These are phyloP conservation scores for Mrakia gelida DNA, from an alignment of 768 basidiomycete genomes.

Conservation along the genomic window DNA sequence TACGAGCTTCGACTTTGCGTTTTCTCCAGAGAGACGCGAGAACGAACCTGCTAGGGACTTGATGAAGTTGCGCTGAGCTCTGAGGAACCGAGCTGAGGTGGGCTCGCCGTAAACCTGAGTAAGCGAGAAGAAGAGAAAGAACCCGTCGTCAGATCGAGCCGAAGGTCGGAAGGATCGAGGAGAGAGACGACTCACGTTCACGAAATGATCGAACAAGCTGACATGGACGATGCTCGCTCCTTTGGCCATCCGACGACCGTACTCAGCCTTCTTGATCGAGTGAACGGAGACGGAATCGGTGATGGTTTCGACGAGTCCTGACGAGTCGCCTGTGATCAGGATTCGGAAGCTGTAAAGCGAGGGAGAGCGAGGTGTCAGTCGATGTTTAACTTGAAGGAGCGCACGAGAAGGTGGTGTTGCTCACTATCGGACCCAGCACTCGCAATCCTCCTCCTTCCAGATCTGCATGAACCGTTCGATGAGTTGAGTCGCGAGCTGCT, in stretches of 20 bases:
- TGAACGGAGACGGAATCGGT: constrained; percentile 98
- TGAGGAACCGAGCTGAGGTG: constrained; percentile 74
- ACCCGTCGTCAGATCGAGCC: not conserved
- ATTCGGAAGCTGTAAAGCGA: constrained; percentile 73
- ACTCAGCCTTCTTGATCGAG: constrained; percentile 98
- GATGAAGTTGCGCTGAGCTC: constrained; percentile 90
- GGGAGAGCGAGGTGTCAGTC: not conserved
- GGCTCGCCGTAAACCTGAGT: constrained; percentile 87
- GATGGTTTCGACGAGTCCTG: constrained; percentile 95
- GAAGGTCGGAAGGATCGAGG: not conserved
- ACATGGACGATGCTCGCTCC: constrained; percentile 74
- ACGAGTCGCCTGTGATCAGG: constrained; percentile 84
- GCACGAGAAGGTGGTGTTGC: constrained; percentile 30
- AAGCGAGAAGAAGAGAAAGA: constrained; percentile 16
- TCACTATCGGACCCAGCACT: constrained; percentile 88
- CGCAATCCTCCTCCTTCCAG: constrained; percentile 88
- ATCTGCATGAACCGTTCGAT: constrained; percentile 88
- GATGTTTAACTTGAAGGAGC: not conserved
- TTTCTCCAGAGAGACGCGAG: not conserved
- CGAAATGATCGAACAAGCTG: constrained; percentile 86
- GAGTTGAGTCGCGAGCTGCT: constrained; percentile 92
- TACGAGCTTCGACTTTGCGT: too few relatives aligned
- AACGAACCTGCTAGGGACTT: constrained; percentile 73
- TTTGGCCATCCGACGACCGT: constrained; percentile 76
- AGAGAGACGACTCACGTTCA: constrained; percentile 56